Conservation (phyloP, 495 filamentous ascomycete genomes). For the Glonium stellatum region DNA sequence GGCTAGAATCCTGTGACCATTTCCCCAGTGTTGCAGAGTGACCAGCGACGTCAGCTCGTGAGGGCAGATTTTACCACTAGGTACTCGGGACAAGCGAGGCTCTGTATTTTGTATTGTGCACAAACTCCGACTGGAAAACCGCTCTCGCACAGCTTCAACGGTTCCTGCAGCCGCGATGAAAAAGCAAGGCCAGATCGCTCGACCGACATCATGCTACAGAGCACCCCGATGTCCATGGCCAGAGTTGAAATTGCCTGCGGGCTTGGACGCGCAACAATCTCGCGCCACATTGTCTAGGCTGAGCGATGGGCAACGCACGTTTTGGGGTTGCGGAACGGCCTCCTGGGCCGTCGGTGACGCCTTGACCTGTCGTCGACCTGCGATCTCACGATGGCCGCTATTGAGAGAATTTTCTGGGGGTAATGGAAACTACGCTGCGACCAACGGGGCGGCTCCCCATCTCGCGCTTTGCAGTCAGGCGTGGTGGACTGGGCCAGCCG, state of each 20-base stretch:
- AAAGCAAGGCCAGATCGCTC: not conserved
- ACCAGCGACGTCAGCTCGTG: not conserved
- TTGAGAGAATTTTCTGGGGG: not conserved
- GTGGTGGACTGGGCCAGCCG: not conserved
- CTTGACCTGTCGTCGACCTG: not conserved
- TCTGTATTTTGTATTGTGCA: too few relatives aligned
- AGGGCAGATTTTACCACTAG: not conserved
- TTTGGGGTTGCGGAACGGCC: too few relatives aligned
- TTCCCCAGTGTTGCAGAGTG: not conserved
- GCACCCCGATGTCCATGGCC: too few relatives aligned
- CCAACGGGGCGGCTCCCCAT: too few relatives aligned
- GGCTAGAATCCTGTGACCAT: not conserved
- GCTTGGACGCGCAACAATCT: too few relatives aligned
- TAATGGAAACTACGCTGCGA: not conserved
- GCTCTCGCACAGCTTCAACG: slow-evolving; percentile 19
- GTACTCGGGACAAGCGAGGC: not conserved
- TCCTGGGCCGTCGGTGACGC: too few relatives aligned
- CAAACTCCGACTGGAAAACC: not conserved
- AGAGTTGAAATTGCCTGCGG: too few relatives aligned
- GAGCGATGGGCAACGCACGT: too few relatives aligned
- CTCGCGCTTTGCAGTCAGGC: not conserved
- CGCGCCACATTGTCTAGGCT: too few relatives aligned
- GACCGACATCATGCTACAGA: too few relatives aligned
- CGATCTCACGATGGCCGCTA: not conserved
- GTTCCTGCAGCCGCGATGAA: not conserved